These are phyloP conservation scores for Ambrosiella xylebori DNA, from an alignment of 2,329 filamentous ascomycete genomes.

Conservation along the genomic window DNA sequence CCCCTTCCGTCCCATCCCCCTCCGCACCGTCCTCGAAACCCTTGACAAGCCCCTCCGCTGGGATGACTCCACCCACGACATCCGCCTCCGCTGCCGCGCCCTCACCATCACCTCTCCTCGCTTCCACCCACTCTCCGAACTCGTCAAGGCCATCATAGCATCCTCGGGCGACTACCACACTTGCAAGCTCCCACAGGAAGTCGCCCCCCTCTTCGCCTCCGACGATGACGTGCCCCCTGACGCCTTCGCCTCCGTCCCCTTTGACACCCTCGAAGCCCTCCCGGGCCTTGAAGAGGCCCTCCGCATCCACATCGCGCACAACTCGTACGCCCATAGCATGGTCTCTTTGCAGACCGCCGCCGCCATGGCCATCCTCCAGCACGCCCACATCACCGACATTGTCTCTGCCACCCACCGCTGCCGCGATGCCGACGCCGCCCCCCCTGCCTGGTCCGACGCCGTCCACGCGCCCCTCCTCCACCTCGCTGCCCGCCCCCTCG, in stretches of 20 bases:
- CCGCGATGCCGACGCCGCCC: slow-evolving; percentile 4
- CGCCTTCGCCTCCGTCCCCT: slow-evolving; percentile 8
- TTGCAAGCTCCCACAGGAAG: slow-evolving; percentile 7
- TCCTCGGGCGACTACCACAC: slow-evolving; percentile 7
- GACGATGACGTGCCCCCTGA: slow-evolving; percentile 7
- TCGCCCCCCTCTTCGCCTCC: slow-evolving; percentile 5
- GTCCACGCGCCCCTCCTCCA: slow-evolving; percentile 9
- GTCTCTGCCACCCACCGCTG: slow-evolving; percentile 8
- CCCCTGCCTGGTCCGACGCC: slow-evolving; percentile 6
- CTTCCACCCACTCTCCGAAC: not conserved
- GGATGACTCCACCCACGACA: too few species aligned
- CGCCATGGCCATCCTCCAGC: slow-evolving; percentile 10
- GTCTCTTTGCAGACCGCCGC: slow-evolving; percentile 9
- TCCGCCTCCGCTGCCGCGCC: too few species aligned
- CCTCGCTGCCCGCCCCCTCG: slow-evolving; percentile 4
- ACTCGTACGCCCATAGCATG: slow-evolving; percentile 4
- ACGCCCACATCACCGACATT: slow-evolving; percentile 6
- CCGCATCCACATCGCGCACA: slow-evolving; percentile 2
- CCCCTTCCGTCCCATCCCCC: too few species aligned
- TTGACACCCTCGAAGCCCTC: slow-evolving; percentile 5
- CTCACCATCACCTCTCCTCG: not conserved
- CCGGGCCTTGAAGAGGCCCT: slow-evolving; percentile 6
- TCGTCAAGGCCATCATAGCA: slow-evolving; percentile 3
- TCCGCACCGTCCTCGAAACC: too few species aligned
- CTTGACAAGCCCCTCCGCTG: too few species aligned